Evolutionary conservation across 805 yeast species (phyloP), one percentile per base, ranked within the genome.

Genomic region (Wickerhamomyces ciferrii): DNA sequence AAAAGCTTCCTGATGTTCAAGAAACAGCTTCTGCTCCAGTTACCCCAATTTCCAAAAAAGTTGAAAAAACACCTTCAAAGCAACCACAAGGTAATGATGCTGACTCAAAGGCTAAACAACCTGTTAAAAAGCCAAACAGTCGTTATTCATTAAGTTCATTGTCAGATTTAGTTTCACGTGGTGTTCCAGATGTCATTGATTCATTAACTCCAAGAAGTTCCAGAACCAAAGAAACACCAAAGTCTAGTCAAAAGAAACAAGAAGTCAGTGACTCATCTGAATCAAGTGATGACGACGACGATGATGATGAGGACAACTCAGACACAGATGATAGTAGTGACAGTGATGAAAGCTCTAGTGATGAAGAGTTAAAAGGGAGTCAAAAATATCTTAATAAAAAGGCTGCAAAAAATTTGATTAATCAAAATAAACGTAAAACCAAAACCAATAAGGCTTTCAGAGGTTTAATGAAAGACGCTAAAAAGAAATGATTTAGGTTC

Each of bases 121-220:
- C 15, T 21, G 42, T 14, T 36, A 34, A 39, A 40, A 32, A 15
- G 19, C 50, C 44, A 42, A 60, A 60, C 25, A 64, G 58, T 15
- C 65, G 70, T 31, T 59, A 65, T 10, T 75, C 83, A 0, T 69
- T 79, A 45, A 68, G 69, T 43, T 76, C 86, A 1, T 62, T 84
- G 29, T 74, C 79, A 3, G 85, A 83, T 49, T 65, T 84, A 48
- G 81, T 75, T 5, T 70, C 74, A n/a, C 69, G 83, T 44, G 89
- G 87, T 4, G 73, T 83, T 13, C 90, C 90, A 2, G 86, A 78
- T 19, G 87, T 83, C 0, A 74, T 71, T 46, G 87, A 81, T 40
- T 67, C 68, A 19, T 49, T 59, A 29, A 53, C 61, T 1, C 64
- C 64, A 41, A 48, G 43, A 20, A 23, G 59, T 20, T 53, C 51